Conservation (phyloP, 495 filamentous ascomycete genomes). For the Polyplosphaeria fusca region DNA sequence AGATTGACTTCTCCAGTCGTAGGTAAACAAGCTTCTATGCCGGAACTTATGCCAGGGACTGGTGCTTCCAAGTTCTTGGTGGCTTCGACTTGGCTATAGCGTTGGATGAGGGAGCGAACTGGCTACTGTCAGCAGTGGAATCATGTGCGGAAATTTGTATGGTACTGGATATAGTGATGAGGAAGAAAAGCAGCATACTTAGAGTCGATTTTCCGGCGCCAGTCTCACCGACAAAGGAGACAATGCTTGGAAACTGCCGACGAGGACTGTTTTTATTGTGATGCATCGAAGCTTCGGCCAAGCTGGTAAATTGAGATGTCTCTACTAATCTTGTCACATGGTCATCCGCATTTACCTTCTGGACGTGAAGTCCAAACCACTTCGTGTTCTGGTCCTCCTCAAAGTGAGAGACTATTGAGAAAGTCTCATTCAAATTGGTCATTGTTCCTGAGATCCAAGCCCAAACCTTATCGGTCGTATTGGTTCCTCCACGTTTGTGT, state of each 20-base stretch:
- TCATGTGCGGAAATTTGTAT: too few species aligned
- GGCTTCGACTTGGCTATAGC: background rate
- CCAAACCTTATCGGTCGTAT: too few species aligned
- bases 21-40: background rate
- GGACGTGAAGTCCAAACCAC: background rate
- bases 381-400: background rate
- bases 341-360: background rate
- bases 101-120: background rate
- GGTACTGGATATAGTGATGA: background rate
- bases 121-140: background rate
- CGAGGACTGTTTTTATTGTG: background rate
- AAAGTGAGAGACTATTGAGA: background rate
- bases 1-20: slow-evolving; percentile 13
- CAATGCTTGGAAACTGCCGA: slow-evolving; percentile 3
- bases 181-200: background rate
- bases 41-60: background rate
- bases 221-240: slow-evolving; percentile 10
- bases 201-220: slow-evolving; percentile 10
- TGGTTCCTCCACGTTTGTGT: too few species aligned
- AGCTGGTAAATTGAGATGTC: background rate
- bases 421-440: background rate
- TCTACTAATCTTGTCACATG: background rate
- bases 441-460: background rate
- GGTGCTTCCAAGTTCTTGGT: background rate
- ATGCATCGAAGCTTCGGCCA: background rate